phyloP scores from a whole-genome alignment of 805 yeast species.

The Cyberlindnera mrakii region DNA sequence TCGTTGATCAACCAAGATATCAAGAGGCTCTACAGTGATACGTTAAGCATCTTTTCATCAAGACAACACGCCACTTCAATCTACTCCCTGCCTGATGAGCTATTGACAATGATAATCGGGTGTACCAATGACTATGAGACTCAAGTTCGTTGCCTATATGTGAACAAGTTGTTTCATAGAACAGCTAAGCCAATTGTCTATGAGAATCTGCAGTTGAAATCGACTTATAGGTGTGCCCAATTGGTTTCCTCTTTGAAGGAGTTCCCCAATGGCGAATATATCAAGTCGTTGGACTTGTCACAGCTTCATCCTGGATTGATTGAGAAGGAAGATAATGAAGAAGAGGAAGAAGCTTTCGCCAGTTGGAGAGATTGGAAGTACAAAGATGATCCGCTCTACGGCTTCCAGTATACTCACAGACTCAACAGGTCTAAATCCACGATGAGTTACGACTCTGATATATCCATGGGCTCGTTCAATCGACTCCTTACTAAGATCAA shows the following conservation, averaged over 20 bases:
- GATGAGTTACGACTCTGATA: slow-evolving; percentile 16
- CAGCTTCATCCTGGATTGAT: slow-evolving; percentile 34
- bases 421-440: slow-evolving; percentile 21
- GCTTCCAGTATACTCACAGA: slow-evolving; percentile 28
- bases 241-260: slow-evolving; percentile 62
- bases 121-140: slow-evolving; percentile 32
- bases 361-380: slow-evolving; percentile 94
- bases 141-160: slow-evolving; percentile 41
- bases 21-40: slow-evolving; percentile 27
- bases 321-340: slow-evolving; percentile 10
- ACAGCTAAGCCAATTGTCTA: slow-evolving; percentile 53
- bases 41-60: slow-evolving; percentile 25
- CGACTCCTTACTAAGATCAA: slow-evolving; percentile 7
- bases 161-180: slow-evolving; percentile 43
- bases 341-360: slow-evolving; percentile 43
- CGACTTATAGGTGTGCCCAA: slow-evolving; percentile 78
- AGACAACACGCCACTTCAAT: slow-evolving; percentile 9
- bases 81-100: slow-evolving; percentile 28
- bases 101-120: slow-evolving; percentile 22
- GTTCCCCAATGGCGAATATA: slow-evolving; percentile 49
- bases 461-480: slow-evolving; percentile 13
- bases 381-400: slow-evolving; percentile 63
- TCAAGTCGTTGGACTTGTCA: slow-evolving; percentile 56
- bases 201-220: slow-evolving; percentile 45
- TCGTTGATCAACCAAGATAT: slow-evolving; percentile 16